Conservation (phyloP, 768 basidiomycete species). For the Auricularia cornea region DNA sequence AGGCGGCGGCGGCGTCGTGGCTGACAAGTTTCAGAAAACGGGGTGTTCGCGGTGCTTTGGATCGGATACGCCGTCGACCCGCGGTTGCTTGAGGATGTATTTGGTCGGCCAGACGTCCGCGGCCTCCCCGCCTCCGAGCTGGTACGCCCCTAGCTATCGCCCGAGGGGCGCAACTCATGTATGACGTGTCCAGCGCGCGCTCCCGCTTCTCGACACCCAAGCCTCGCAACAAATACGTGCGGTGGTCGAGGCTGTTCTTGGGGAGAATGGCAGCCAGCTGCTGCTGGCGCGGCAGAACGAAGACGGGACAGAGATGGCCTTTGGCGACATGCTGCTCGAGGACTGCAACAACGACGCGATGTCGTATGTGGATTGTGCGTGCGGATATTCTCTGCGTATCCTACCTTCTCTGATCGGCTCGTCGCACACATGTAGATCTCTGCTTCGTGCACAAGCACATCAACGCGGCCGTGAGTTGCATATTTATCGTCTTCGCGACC, state of each 20-base stretch:
- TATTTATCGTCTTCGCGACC: background rate
- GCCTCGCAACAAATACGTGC: slow-evolving; percentile 82
- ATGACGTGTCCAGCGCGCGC: slow-evolving; percentile 38
- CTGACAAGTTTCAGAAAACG: slow-evolving; percentile 55
- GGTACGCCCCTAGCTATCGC: slow-evolving; percentile 33
- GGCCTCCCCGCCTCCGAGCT: slow-evolving; percentile 35
- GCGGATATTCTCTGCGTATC: background rate
- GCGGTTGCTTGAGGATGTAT: slow-evolving; percentile 72
- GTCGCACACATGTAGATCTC: slow-evolving; percentile 18
- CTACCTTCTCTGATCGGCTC: background rate
- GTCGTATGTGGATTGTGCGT: slow-evolving; percentile 84
- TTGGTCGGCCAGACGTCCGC: slow-evolving; percentile 73
- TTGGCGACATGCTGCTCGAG: slow-evolving; percentile 94
- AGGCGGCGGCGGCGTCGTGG: background rate
- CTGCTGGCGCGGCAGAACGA: slow-evolving; percentile 83
- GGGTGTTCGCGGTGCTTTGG: slow-evolving; percentile 84
- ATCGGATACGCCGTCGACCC: slow-evolving; percentile 76
- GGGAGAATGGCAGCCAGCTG: slow-evolving; percentile 37
- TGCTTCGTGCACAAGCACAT: slow-evolving; percentile 35
- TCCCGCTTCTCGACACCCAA: slow-evolving; percentile 63
- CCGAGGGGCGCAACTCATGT: background rate
- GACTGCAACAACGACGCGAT: slow-evolving; percentile 94
- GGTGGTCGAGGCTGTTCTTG: slow-evolving; percentile 57
- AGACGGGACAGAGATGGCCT: slow-evolving; percentile 90
- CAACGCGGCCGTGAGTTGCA: slow-evolving; percentile 22